Conservation (phyloP, 1,284 basidiomycete species). For the Hypsizygus ulmarius region DNA sequence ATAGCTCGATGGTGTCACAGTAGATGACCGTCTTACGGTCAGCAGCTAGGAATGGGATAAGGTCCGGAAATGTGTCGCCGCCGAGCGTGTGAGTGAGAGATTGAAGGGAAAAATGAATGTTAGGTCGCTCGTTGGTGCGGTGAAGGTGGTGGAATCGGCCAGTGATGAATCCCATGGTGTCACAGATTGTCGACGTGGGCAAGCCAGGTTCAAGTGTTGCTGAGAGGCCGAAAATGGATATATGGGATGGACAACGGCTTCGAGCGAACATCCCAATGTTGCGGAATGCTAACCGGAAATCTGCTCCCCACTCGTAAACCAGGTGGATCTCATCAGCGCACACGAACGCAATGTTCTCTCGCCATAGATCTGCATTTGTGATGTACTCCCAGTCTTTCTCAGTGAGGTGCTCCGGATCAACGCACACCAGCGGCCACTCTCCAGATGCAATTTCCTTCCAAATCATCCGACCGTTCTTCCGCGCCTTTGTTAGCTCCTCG, state of each 20-base stretch:
- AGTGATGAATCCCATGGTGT: neutral
- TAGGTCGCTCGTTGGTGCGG: conserved; percentile 1
- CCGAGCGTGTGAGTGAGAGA: neutral
- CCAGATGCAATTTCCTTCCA: conserved; percentile 6
- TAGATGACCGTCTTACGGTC: conserved; percentile 4
- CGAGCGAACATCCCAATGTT: conserved; percentile 3
- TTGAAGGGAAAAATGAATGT: neutral
- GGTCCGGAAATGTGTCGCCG: conserved; percentile 1
- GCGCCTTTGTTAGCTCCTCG: neutral
- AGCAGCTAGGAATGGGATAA: neutral
- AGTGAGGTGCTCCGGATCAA: conserved; percentile 6
- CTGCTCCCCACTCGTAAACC: neutral
- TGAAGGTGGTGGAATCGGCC: conserved; percentile 1
- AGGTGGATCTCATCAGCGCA: conserved; percentile 4
- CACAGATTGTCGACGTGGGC: neutral
- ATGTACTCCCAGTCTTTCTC: conserved; percentile 6
- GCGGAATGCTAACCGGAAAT: neutral
- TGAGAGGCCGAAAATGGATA: conserved; percentile 2
- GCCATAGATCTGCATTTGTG: conserved; percentile 2
- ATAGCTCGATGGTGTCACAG: conserved; percentile 1
- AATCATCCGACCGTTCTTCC: neutral
- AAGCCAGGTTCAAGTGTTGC: conserved; percentile 1
- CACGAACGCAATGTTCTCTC: neutral
- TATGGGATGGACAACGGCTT: conserved; percentile 1
- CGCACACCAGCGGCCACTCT: conserved; percentile 3